phyloP scores from a whole-genome alignment of 2,329 filamentous ascomycete genomes.

The Cordyceps militaris region DNA sequence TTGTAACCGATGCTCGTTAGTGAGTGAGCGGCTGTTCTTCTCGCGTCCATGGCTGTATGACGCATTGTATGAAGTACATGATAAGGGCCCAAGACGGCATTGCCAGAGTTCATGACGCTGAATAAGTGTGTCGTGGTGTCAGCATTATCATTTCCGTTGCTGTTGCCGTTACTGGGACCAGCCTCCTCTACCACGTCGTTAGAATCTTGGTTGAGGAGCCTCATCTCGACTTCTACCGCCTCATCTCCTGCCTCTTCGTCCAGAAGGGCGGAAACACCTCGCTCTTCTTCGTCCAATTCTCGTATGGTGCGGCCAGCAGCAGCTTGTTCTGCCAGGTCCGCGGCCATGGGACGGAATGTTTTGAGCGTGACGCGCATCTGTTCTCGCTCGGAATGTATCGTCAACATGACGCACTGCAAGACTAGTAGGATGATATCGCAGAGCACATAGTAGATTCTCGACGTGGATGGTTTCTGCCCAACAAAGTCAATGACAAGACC shows the following conservation, averaged over 20 bases:
- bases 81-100: conserved; percentile 47
- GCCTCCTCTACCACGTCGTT: conserved; percentile 15
- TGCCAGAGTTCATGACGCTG: conserved; percentile 48
- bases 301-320: conserved; percentile 30
- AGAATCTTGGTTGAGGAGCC: conserved; percentile 25
- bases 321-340: conserved; percentile 23
- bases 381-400: conserved; percentile 55
- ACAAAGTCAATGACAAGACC: conserved; percentile 62
- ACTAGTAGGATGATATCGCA: conserved; percentile 49
- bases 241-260: conserved; percentile 30
- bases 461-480: conserved; percentile 56
- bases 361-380: conserved; percentile 43
- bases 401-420: conserved; percentile 57
- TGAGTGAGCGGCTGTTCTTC: conserved; percentile 43
- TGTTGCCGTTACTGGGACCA: conserved; percentile 15
- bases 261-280: conserved; percentile 39
- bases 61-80: conserved; percentile 44
- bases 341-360: conserved; percentile 29
- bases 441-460: conserved; percentile 46
- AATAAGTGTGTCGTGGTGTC: conserved; percentile 32
- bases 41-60: conserved; percentile 39
- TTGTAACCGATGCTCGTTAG: conserved; percentile 49
- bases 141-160: conserved; percentile 24
- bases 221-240: conserved; percentile 40
- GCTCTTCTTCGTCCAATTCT: conserved; percentile 51